Percentiles rank a stretch among this genome's conserved stretches.
Evolutionary conservation across 345 rosid genomes (phyloP).

Genomic region (Hibiscus mutabilis): DNA sequence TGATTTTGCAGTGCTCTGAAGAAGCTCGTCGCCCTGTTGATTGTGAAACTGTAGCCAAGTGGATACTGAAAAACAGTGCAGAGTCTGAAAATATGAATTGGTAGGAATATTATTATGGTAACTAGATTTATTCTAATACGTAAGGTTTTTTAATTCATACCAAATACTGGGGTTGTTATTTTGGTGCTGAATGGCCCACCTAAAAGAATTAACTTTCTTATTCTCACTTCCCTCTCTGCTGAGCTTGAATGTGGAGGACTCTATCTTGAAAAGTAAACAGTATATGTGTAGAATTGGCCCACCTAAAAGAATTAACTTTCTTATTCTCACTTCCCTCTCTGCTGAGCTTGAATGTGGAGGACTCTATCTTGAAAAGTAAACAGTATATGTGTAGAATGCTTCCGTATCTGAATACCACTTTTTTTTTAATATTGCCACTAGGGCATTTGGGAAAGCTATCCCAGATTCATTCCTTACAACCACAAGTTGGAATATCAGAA

Average conservation of each 20-base stretch:
- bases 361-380: neutral
- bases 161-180: neutral
- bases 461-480: neutral
- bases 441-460: neutral
- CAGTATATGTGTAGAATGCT: neutral
- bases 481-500: neutral
- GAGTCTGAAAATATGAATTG: conserved; percentile 99
- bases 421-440: neutral
- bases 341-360: neutral
- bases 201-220: neutral
- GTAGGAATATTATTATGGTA: conserved; percentile 14
- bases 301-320: neutral
- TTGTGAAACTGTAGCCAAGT: conserved; percentile 78
- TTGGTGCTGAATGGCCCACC: neutral
- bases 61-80: conserved; percentile 94
- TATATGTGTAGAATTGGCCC: neutral
- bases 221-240: neutral
- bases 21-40: conserved; percentile 99
- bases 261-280: neutral
- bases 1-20: conserved; percentile 47
- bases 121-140: neutral
- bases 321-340: neutral
- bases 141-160: neutral
- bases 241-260: neutral
- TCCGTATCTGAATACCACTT: neutral